Conservation (phyloP, 768 basidiomycete species). For the Boletus sensibilis region DNA sequence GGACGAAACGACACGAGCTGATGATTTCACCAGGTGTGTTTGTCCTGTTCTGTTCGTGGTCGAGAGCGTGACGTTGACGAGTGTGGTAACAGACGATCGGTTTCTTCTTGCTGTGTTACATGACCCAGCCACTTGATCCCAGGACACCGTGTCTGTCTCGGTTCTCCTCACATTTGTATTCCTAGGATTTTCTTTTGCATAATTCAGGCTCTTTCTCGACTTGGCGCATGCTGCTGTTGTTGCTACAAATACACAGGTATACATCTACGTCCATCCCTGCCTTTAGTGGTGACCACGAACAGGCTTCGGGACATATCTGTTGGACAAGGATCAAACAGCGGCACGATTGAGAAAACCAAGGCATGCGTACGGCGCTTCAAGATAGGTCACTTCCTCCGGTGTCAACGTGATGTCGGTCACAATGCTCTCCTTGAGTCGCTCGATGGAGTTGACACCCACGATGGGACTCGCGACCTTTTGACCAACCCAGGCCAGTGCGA, state of each 20-base stretch:
- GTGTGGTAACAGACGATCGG: constrained; percentile 56
- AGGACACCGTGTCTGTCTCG: neutral
- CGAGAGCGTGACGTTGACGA: neutral
- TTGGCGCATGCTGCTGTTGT: neutral
- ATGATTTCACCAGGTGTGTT: constrained; percentile 90
- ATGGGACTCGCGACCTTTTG: constrained; percentile 46
- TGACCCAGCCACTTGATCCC: constrained; percentile 54
- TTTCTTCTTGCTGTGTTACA: constrained; percentile 84
- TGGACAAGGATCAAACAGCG: neutral
- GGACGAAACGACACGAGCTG: constrained; percentile 87
- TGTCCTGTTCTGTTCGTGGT: neutral
- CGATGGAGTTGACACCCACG: constrained; percentile 40
- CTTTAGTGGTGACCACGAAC: constrained; percentile 19
- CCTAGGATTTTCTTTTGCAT: constrained; percentile 11
- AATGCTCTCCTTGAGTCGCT: constrained; percentile 33
- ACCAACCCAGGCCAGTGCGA: constrained; percentile 45
- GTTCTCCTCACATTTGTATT: constrained; percentile 8
- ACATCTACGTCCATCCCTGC: neutral
- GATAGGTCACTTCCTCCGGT: constrained; percentile 31
- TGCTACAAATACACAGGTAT: constrained; percentile 5
- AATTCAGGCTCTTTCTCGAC: constrained; percentile 1
- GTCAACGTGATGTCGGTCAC: constrained; percentile 25
- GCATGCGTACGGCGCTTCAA: constrained; percentile 29
- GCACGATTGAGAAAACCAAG: neutral
- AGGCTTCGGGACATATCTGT: constrained; percentile 21